Base-by-base conservation (phyloP, 805 yeast species). In the Candida sakaeoensis region DNA sequence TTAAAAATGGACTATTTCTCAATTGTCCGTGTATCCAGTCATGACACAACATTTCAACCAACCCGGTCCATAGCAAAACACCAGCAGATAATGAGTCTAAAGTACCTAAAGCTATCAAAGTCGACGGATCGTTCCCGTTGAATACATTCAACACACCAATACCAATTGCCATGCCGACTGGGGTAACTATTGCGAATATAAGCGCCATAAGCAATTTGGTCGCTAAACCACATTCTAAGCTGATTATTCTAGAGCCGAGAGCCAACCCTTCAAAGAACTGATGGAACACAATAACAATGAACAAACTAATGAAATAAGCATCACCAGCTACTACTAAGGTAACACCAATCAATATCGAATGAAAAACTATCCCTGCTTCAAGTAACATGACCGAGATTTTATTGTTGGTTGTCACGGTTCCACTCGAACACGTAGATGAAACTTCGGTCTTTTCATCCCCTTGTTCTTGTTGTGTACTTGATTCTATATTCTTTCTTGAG, bases 21-120 rank as follows among this genome's bases (percentile, higher is more conserved):
- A 57, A 48, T 8, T 43, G 7, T 5, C 61, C 61, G 36, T 39
- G 47, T 13, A 58, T 34, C 60, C 62, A 61, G 37, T 61, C 65
- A 19, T 52, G 54, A 13, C 57, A 56, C 50, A 52, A 48, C 58
- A 59, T 54, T 41, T 59, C 60, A 26, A 60, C 50, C 4, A 59
- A 41, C n/a, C 63, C 63, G 9, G 61, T 53, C 56, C 61, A 61
- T 16, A 61, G 38, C 24, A 61, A 49, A 3, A 61, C 50, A 12
- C 66, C 66, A 10, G 65, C 66, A 7, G 65, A 58, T n/a, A 61
- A 47, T 2, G 66, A 47, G 44, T 61, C 65, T 37, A 61, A 48
- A 9, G 61, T 57, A 3, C 65, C 66, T 22, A 57, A 41, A n/a
- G 60, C 63, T 32, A 60, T 52, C n/a, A 58, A 42, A 5, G 66